Conservation (phyloP, 768 basidiomycete genomes). For the Pleurotus giganteus region DNA sequence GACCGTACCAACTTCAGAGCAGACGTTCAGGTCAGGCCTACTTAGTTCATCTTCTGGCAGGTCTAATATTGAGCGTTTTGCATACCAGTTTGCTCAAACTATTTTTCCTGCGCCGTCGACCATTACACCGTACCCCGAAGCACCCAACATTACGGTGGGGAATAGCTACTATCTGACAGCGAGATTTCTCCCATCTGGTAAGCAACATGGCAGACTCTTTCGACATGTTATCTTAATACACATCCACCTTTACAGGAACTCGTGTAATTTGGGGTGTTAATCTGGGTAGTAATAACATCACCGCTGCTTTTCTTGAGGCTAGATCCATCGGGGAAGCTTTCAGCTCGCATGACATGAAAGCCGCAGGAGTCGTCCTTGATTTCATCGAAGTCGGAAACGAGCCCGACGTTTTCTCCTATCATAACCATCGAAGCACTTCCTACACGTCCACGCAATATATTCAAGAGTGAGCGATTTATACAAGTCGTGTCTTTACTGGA, state of each 20-base stretch:
- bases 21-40: no score
- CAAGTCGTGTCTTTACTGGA: no score
- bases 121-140: conserved; percentile 65
- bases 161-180: conserved; percentile 53
- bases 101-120: conserved; percentile 47
- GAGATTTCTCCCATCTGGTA: conserved; percentile 51
- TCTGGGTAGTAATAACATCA: conserved; percentile 50
- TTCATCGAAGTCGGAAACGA: conserved; percentile 66
- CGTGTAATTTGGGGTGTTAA: conserved; percentile 69
- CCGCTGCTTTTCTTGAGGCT: conserved; percentile 46
- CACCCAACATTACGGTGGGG: conserved; percentile 57
- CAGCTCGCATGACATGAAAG: conserved; percentile 30
- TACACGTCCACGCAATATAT: conserved; percentile 47
- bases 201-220: conserved; percentile 12
- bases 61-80: no score
- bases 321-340: conserved; percentile 50
- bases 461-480: conserved; percentile 38
- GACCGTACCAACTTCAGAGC: conserved; percentile 59
- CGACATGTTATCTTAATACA: neutral
- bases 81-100: conserved; percentile 42
- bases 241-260: neutral
- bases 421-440: conserved; percentile 35
- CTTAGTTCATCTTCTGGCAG: no score
- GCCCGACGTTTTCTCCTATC: conserved; percentile 49
- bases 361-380: conserved; percentile 47